phyloP scores from a whole-genome alignment of 768 basidiomycete species.

The Strobilomyces confusus region DNA sequence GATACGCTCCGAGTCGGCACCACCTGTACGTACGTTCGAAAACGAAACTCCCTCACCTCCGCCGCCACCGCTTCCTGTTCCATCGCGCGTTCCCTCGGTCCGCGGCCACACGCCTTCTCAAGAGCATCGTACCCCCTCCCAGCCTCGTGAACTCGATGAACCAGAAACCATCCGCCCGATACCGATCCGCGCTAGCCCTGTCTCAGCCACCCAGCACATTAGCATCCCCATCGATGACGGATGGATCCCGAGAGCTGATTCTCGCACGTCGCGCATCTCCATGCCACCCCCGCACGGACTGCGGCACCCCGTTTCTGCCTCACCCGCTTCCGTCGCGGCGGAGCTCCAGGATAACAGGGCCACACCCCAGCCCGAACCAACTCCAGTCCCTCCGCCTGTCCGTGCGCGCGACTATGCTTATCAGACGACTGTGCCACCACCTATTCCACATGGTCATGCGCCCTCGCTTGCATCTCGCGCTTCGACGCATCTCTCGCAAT shows the following conservation, averaged over 20 bases:
- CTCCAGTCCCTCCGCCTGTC: slow-evolving; percentile 21
- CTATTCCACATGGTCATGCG: slow-evolving; percentile 12
- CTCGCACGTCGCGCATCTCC: slow-evolving; percentile 21
- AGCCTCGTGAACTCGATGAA: slow-evolving; percentile 4
- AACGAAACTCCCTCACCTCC: slow-evolving; percentile 11
- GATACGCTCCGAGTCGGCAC: slow-evolving; percentile 25
- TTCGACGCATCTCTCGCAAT: slow-evolving; percentile 31
- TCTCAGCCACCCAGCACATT: slow-evolving; percentile 3
- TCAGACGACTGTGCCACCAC: slow-evolving; percentile 10
- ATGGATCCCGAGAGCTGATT: slow-evolving; percentile 30
- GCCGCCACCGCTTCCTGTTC: slow-evolving; percentile 23
- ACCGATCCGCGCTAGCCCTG: slow-evolving; percentile 23
- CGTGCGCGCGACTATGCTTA: slow-evolving; percentile 32
- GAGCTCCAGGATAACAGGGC: slow-evolving; percentile 14
- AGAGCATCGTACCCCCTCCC: slow-evolving; percentile 11
- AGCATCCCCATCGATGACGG: slow-evolving; percentile 21
- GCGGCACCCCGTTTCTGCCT: slow-evolving; percentile 9
- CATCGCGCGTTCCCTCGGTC: slow-evolving; percentile 13
- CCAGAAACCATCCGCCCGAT: slow-evolving; percentile 30
- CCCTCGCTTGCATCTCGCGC: slow-evolving; percentile 25
- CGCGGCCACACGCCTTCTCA: slow-evolving; percentile 21
- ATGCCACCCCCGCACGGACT: slow-evolving; percentile 23
- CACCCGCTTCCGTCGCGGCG: slow-evolving; percentile 12
- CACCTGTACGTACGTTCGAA: slow-evolving; percentile 24
- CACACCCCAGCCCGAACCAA: slow-evolving; percentile 6